Conservation (phyloP, 1,284 basidiomycete species). For the Apiotrichum veenhuisii region DNA sequence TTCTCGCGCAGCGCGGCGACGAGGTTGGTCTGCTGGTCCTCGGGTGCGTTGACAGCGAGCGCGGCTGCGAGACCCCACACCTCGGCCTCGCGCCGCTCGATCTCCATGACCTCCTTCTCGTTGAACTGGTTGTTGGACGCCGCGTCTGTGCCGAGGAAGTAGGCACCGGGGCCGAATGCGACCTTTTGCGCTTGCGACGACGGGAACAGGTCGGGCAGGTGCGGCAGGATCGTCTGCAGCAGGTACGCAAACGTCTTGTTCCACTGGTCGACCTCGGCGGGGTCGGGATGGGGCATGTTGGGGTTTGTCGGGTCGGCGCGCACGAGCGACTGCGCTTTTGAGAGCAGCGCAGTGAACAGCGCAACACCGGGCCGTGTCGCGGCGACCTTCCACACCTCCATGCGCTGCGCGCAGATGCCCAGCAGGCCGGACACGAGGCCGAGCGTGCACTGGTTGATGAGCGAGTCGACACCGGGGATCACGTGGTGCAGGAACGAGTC, state of each 20-base stretch:
- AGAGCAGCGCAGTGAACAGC: slow-evolving; percentile 85
- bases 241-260: slow-evolving; percentile 78
- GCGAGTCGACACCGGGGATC: slow-evolving; percentile 78
- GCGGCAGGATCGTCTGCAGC: slow-evolving; percentile 70
- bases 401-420: slow-evolving; percentile 76
- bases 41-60: slow-evolving; percentile 79
- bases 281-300: slow-evolving; percentile 50
- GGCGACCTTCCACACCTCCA: slow-evolving; percentile 68
- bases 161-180: slow-evolving; percentile 54
- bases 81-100: slow-evolving; percentile 49
- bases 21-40: slow-evolving; percentile 76
- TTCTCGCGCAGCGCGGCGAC: slow-evolving; percentile 87
- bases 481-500: slow-evolving; percentile 83
- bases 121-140: slow-evolving; percentile 54
- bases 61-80: slow-evolving; percentile 55
- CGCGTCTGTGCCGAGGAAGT: slow-evolving; percentile 40
- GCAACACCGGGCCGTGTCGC: slow-evolving; percentile 81
- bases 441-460: slow-evolving; percentile 68
- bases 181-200: slow-evolving; percentile 68
- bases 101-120: slow-evolving; percentile 63
- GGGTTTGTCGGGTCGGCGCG: slow-evolving; percentile 63
- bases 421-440: slow-evolving; percentile 82
- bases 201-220: slow-evolving; percentile 80
- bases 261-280: slow-evolving; percentile 83
- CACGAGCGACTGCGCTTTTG: slow-evolving; percentile 84